Percentiles rank a stretch among this genome's conserved stretches.
phyloP scores from a whole-genome alignment of 257 asterid species.

The Solanum corneliomulleri region DNA sequence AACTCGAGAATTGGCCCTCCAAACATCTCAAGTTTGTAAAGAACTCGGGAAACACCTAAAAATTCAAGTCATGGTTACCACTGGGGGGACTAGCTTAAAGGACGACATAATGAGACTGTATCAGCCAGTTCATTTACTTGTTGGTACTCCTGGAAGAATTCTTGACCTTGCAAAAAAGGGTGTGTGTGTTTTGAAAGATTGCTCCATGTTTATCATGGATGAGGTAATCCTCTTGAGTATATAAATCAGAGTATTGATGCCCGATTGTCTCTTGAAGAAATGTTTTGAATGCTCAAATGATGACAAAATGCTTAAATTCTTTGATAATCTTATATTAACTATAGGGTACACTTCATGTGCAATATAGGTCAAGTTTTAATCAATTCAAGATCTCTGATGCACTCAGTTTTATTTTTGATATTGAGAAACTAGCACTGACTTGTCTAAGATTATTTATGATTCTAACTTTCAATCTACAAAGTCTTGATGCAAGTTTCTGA shows the following conservation, averaged over 20 bases:
- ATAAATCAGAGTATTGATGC: not conserved
- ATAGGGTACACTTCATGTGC: not conserved
- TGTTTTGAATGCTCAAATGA: not conserved
- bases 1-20: conserved; percentile 83
- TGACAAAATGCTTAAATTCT: not conserved
- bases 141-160: conserved; percentile 91
- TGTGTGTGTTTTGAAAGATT: conserved; percentile 49
- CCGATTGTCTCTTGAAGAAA: not conserved
- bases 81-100: conserved; percentile 87
- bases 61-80: conserved; percentile 74
- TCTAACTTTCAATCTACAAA: not conserved
- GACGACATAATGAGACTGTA: conserved; percentile 89
- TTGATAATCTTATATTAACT: not conserved
- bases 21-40: conserved; percentile 82
- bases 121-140: conserved; percentile 89
- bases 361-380: not conserved
- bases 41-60: conserved; percentile 78
- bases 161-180: conserved; percentile 76
- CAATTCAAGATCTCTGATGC: not conserved
- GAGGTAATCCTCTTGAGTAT: conserved; percentile 38
- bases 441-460: not conserved
- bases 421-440: not conserved
- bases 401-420: not conserved
- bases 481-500: not conserved
- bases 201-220: conserved; percentile 68